phyloP scores from a whole-genome alignment of 176 grass and related monocot genomes.

The Saccharum spontaneum region DNA sequence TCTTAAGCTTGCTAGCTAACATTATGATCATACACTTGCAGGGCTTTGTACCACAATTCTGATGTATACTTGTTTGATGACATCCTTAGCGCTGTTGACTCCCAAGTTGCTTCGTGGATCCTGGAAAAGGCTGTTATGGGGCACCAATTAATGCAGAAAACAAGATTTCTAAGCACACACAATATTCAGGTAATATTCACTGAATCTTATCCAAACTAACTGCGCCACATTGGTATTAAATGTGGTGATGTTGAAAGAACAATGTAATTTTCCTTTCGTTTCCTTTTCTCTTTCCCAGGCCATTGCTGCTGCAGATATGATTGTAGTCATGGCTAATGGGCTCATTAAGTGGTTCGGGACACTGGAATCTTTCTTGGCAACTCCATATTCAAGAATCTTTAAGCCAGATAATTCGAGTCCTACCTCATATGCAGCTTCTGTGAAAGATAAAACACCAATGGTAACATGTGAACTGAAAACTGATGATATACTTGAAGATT shows the following conservation, averaged over 20 bases:
- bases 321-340: conserved; percentile 79
- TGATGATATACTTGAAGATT: conserved; percentile 43
- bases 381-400: conserved; percentile 63
- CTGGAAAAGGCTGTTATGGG: conserved; percentile 68
- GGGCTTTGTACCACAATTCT: conserved; percentile 83
- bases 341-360: conserved; percentile 70
- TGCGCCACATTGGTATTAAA: not conserved
- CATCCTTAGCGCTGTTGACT: conserved; percentile 93
- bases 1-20: conserved; percentile 26
- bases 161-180: conserved; percentile 86
- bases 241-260: not conserved
- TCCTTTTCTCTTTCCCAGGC: conserved; percentile 47
- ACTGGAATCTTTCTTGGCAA: conserved; percentile 58
- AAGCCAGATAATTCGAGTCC: conserved; percentile 46
- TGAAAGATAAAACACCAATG: conserved; percentile 42
- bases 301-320: conserved; percentile 85
- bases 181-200: conserved; percentile 64
- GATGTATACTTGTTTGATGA: conserved; percentile 95
- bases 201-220: not conserved
- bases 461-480: conserved; percentile 33
- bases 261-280: not conserved
- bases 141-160: conserved; percentile 62
- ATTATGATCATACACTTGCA: conserved; percentile 35
- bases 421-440: conserved; percentile 38
- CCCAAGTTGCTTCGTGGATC: conserved; percentile 90